Base-by-base conservation (phyloP, 805 yeast species). In the Lachancea waltii region DNA sequence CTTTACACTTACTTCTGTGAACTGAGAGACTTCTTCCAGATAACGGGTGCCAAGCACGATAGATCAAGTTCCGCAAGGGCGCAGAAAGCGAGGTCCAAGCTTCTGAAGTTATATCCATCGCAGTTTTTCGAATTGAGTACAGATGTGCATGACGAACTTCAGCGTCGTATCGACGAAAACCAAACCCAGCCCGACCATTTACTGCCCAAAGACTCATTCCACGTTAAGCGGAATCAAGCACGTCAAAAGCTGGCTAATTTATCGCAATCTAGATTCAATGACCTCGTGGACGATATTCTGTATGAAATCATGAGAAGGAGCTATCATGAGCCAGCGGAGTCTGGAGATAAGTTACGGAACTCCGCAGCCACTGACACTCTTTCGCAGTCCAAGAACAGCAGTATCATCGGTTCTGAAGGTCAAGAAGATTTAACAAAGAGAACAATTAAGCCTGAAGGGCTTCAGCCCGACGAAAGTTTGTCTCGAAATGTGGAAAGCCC, bases 161-260 rank as follows among this genome's bases (percentile, higher is more conserved):
- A 77, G 51, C 75, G 99, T 54, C 72, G 99, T 46, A 72, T 74
- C 29, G 75, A 68, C 47, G 81, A 79, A 48, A 68, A 73, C 26
- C 65, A 73, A 36, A 68, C 72, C 21, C 75, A 74, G 47, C 79
- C 83, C 1, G 77, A 75, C 38, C 77, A 72, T 51, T 68, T 90
- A 37, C 68, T 78, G 27, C 89, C 95, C 5, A 75, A 77, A 50
- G 68, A 74, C 5, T 70, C 72, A 14, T 86, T 85, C 63, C 98
- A 92, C 60, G 89, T 95, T 30, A 89, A 87, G 56, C 75, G 99
- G 54, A 94, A 92, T 56, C 95, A 87, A 60, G 97, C 98, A 2
- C 73, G 99, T 51, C 85, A 85, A 60, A 90, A 89, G 63, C 71
- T 92, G 49, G 81, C 96, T 4, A 77, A 84, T 34, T 72, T 92